Base-by-base conservation (phyloP, 2,329 filamentous ascomycete genomes). In the Calonectria pseudoreteaudii region DNA sequence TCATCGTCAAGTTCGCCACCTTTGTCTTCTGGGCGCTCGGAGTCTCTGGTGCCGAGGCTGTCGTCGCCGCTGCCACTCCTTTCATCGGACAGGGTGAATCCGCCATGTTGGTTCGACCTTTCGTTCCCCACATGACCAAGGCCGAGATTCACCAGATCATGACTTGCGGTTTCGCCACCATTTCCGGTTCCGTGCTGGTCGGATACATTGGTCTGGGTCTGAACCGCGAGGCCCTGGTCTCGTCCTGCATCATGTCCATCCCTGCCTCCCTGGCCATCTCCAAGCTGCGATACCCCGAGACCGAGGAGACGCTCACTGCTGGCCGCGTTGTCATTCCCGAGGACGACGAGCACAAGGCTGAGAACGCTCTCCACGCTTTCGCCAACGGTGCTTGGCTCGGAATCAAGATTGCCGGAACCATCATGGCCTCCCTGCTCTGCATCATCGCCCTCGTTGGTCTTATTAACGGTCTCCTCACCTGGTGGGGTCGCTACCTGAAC, bases 51-150 rank as follows among this genome's bases (percentile, higher is more conserved):
- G 95, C 95, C 58, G 96, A 98, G 85, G 95, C 96, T n/a, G 94
- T 98, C 65, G 96, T 98, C 72, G 96, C 96, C 41, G 94, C 96
- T 41, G 95, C 96, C 13, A 97, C 95, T 0, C 96, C 96, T 11
- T 98, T 98, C 86, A 97, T 98, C 81, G 96, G 96, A 11, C 95
- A 98, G 87, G 95, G 96, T 81, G 96, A 98, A 88, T 97, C 94
- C 30, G 95, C 95, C 74, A 97, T 98, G 94, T 87, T 98, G 81
- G 95, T 98, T 84, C 92, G 93, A 69, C 95, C 95, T 0, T 98
- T 97, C 83, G 92, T 98, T 60, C 88, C 94, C 14, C 93, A 97
- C 84, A 90, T 98, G 81, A 98, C 96, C 75, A 90, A 93, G 82
- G 95, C 95, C 77, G 96, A 98, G 85, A 87, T 98, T 72, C 96